Evolutionary conservation across 2,329 filamentous ascomycete genomes (phyloP).

Genomic region (Tolypocladium paradoxum): DNA sequence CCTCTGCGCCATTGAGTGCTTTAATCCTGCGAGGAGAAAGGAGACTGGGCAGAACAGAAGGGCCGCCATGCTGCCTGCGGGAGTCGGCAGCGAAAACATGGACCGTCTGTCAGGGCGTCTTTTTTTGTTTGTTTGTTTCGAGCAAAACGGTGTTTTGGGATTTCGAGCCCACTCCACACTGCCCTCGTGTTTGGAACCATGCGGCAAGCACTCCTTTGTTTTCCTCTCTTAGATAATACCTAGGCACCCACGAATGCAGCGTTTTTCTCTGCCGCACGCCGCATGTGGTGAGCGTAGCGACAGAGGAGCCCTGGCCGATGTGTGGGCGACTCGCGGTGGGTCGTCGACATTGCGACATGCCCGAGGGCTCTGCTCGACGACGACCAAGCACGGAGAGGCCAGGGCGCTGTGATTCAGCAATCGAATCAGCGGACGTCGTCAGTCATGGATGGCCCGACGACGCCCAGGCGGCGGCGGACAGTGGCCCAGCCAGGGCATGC

Average conservation of each 20-base stretch:
- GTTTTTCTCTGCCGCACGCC: background rate
- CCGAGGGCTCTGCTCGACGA: background rate
- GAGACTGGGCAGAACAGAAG: background rate
- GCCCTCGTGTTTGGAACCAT: slow-evolving; percentile 2
- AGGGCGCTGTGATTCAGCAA: background rate
- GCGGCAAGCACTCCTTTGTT: background rate
- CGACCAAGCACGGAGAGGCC: too few relatives aligned
- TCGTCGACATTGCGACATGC: background rate
- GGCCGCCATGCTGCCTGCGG: background rate
- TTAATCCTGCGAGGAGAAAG: background rate
- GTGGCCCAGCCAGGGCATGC: background rate
- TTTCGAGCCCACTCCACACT: too few relatives aligned
- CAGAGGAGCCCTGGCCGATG: background rate
- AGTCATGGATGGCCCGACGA: background rate
- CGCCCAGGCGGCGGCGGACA: background rate
- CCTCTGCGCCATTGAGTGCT: background rate
- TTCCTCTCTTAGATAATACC: background rate
- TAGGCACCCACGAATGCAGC: background rate
- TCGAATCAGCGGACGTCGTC: background rate
- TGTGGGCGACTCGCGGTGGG: background rate
- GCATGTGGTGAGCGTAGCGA: background rate
- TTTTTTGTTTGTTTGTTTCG: background rate
- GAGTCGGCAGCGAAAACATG: background rate
- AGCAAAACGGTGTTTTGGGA: slow-evolving; percentile 3
- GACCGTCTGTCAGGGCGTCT: background rate